Conservation (phyloP, 1,284 basidiomycete species). For the Pascua guehoae region DNA sequence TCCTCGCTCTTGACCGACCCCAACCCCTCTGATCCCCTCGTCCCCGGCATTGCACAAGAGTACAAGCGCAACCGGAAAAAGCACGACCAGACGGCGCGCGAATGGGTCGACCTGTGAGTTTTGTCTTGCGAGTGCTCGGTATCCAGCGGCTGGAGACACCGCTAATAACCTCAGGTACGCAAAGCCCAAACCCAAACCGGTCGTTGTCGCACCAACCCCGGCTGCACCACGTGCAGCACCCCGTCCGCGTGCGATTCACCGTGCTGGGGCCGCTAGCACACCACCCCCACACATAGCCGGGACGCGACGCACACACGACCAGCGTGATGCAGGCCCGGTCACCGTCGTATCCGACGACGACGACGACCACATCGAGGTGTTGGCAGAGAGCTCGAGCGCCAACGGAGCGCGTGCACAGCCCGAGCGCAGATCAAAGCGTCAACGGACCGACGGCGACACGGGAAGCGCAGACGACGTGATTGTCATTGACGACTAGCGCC, state of each 20-base stretch:
- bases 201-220: conserved; percentile 2
- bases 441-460: background rate
- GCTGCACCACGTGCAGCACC: conserved; percentile 5
- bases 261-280: conserved; percentile 11
- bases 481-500: conserved; percentile 32
- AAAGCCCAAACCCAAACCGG: conserved; percentile 19
- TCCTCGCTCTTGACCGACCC: conserved; percentile 96
- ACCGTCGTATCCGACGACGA: conserved; percentile 7
- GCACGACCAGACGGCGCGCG: conserved; percentile 86
- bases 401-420: background rate
- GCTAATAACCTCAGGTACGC: conserved; percentile 29
- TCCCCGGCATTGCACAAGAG: conserved; percentile 60
- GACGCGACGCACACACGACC: conserved; percentile 15
- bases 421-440: conserved; percentile 10
- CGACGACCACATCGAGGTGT: conserved; percentile 12
- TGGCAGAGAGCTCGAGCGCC: conserved; percentile 3
- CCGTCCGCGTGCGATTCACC: conserved; percentile 14
- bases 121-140: background rate
- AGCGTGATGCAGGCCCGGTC: conserved; percentile 14
- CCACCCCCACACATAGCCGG: conserved; percentile 7
- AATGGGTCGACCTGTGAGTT: conserved; percentile 89
- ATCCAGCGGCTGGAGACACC: background rate
- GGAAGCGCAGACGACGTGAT: conserved; percentile 30
- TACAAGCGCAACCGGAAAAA: conserved; percentile 86
- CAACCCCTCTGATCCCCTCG: conserved; percentile 78